Base-by-base conservation (phyloP, 495 filamentous ascomycete species). In the Penicillium cosmopolitanum region DNA sequence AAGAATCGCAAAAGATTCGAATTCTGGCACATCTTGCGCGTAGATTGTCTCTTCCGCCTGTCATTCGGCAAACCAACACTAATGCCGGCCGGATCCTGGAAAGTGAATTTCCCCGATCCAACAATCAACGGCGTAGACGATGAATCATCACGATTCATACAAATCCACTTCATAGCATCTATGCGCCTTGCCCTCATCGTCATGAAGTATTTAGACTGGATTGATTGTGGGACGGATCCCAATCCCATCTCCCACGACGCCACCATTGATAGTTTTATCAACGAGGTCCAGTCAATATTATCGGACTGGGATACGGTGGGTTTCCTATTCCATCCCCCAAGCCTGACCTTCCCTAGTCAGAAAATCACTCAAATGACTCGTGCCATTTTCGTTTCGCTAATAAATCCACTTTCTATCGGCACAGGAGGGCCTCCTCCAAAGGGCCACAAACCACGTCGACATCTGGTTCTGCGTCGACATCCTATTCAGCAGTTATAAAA, bases 81-180 rank as follows among this genome's bases (percentile, higher is more conserved):
- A 1, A 68, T 68, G 11, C n/a, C 58, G 1, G 16, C 50, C 2
- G 66, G 62, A 4, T 60, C 59, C 11, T 68, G 66, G 66, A 56
- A 52, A 5, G 66, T 68, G 3, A 68, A 68, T 34, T 63, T 68
- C 16, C 66, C 66, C 2, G 59, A 68, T 42, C 59, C 62, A 1
- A 62, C 53, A 5, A 68, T 68, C 18, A 61, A 16, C 19, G 65
- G 58, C 31, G 53, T 56, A 3, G 60, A 60, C 23, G 31, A 68
- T 46, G 51, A 34, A 16, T 61, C 61, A 3, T 64, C 61, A 4
- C 58, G 56, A 3, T 60, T 61, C 16, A 48, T 68, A 9, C 62
- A 68, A 21, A 68, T 68, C 21, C 66, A 68, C 51, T 68, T 68
- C 19, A 51, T 68, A 3, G 66, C 62, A n/a, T 65, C 59, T n/a